Conservation (phyloP, 2,329 filamentous ascomycete species). For the Cladosporium sp. region DNA sequence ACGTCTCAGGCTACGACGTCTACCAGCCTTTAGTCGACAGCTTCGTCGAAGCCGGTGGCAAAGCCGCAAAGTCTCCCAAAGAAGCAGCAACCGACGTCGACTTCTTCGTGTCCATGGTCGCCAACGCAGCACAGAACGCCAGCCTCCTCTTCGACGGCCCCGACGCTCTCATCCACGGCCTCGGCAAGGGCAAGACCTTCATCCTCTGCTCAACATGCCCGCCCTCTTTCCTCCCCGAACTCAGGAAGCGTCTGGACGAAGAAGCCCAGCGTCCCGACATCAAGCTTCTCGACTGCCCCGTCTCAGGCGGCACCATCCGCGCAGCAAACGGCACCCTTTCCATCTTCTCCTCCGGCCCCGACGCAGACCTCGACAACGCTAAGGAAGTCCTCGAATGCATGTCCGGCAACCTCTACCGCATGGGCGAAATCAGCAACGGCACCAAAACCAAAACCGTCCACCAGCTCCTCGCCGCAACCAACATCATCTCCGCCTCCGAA, state of each 20-base stretch:
- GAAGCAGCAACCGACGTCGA: conserved; percentile 56
- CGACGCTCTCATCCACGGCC: conserved; percentile 47
- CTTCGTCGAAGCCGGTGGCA: conserved; percentile 60
- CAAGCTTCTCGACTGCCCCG: conserved; percentile 64
- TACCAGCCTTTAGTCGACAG: conserved; percentile 62
- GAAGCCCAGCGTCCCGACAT: conserved; percentile 56
- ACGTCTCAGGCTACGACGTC: conserved; percentile 67
- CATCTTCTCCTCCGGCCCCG: conserved; percentile 64
- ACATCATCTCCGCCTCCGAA: conserved; percentile 53
- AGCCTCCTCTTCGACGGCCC: conserved; percentile 58
- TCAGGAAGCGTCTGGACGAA: conserved; percentile 53
- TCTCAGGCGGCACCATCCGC: conserved; percentile 64
- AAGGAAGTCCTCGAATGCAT: conserved; percentile 58
- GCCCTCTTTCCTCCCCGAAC: conserved; percentile 58
- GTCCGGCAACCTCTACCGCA: conserved; percentile 59
- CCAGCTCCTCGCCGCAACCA: conserved; percentile 54
- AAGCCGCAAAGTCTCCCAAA: conserved; percentile 53
- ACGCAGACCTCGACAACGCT: conserved; percentile 51
- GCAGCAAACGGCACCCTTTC: conserved; percentile 68
- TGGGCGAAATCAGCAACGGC: conserved; percentile 50
- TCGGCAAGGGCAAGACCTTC: conserved; percentile 56
- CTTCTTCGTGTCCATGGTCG: conserved; percentile 70
- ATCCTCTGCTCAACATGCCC: conserved; percentile 68
- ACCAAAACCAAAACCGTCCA: conserved; percentile 57
- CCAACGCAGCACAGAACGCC: conserved; percentile 65